phyloP scores from a whole-genome alignment of 495 filamentous ascomycete genomes.

The Talaromyces proteolyticus region DNA sequence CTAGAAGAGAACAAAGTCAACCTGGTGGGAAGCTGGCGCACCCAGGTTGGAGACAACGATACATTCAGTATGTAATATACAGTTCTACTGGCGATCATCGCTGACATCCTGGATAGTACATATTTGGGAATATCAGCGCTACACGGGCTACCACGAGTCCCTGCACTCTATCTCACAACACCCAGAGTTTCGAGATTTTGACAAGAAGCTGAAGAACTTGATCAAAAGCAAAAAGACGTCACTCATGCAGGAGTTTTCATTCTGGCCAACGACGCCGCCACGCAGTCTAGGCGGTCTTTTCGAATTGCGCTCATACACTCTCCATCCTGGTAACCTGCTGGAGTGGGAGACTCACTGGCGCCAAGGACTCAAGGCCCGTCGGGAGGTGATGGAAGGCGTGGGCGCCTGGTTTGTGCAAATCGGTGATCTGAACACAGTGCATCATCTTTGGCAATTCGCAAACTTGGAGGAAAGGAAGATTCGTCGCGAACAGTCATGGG shows the following conservation, averaged over 20 bases:
- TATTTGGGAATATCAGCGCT: slow-evolving; percentile 99
- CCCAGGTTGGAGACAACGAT: slow-evolving; percentile 95
- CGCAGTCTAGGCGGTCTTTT: slow-evolving; percentile 88
- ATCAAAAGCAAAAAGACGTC: slow-evolving; percentile 81
- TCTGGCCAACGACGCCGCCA: slow-evolving; percentile 94
- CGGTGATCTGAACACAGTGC: slow-evolving; percentile 93
- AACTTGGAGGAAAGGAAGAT: slow-evolving; percentile 91
- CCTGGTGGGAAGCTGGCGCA: slow-evolving; percentile 96
- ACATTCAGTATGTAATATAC: slow-evolving; percentile 69
- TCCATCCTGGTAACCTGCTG: slow-evolving; percentile 89
- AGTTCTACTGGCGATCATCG: background rate
- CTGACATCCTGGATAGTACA: slow-evolving; percentile 52
- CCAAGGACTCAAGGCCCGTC: slow-evolving; percentile 78
- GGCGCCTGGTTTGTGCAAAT: slow-evolving; percentile 99
- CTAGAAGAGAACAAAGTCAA: slow-evolving; percentile 85
- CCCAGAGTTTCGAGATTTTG: slow-evolving; percentile 76
- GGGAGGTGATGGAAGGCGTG: slow-evolving; percentile 97
- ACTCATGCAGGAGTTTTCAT: slow-evolving; percentile 98
- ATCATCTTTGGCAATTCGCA: slow-evolving; percentile 98
- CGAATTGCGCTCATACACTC: slow-evolving; percentile 93
- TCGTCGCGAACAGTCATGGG: slow-evolving; percentile 90
- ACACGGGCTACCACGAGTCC: slow-evolving; percentile 91
- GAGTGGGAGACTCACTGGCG: slow-evolving; percentile 99
- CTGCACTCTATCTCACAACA: slow-evolving; percentile 75
- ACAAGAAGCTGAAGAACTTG: slow-evolving; percentile 69